Evolutionary conservation across 768 basidiomycete genomes (phyloP), one percentile per base, ranked within the genome.

Genomic region (Phaeotremella skinneri): DNA sequence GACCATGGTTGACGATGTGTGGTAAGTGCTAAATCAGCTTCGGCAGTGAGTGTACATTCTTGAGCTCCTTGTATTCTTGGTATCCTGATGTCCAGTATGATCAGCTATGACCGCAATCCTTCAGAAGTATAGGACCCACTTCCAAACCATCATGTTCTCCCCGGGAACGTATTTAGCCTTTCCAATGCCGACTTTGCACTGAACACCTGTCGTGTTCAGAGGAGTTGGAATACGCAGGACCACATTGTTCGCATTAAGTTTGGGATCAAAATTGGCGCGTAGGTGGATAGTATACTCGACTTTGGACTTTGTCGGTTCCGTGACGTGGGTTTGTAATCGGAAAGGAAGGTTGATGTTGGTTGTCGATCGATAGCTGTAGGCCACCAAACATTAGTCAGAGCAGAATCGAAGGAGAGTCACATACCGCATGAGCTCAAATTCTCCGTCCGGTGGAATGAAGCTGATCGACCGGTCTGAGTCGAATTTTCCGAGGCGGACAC

Each of bases 141-240:
- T 98, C 96, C 96, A 99, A 4, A 97, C 82, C 48, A 98, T 88
- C 27, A 94, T 84, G 64, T 99, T 99, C 79, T 99, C 96, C 0
- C 84, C 90, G 1, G 96, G 94, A 2, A 88, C 88, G 70, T 98
- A 99, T 77, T 99, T 99, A 2, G 93, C 96, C 80, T 99, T 99
- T 0, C 96, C 96, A 34, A 82, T 84, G 0, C 85, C 85, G 1
- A 89, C 90, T 75, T 97, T 96, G 77, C 90, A 91, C 54, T 94
- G 90, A 3, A 91, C 91, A 3, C 81, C 85, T 0, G 91, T 93
- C 9, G 96, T 90, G 69, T 98, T 99, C 55, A 98, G 77, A 0
- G 96, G 96, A 13, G 96, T 98, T 2, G 96, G 96, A 81, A 99
- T 94, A 58, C 88, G 85, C 52, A 99, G 79, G 2, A 97, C 85